Evolutionary conservation across 225 moss, liverwort and hornwort species (phyloP).

Genomic region (Sphagnum tenellum): DNA sequence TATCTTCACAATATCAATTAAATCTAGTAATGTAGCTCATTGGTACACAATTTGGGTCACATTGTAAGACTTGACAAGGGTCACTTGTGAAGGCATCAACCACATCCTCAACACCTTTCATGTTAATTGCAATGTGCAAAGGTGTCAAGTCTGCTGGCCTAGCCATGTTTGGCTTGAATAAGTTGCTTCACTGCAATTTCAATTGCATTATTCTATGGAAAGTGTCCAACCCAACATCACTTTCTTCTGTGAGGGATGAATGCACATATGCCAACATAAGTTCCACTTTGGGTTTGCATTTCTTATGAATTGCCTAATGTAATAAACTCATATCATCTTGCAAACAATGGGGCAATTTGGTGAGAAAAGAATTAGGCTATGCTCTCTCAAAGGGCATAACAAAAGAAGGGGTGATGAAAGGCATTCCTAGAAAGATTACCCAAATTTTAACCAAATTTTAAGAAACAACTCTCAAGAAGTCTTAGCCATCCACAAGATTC

Average conservation of each 20-base stretch:
- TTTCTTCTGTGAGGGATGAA: constrained; percentile 9
- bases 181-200: constrained; percentile 22
- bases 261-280: constrained; percentile 63
- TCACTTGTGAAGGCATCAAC: constrained; percentile 75
- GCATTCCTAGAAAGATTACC: too few relatives aligned
- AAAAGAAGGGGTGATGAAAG: not conserved
- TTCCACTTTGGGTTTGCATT: constrained; percentile 56
- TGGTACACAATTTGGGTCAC: not conserved
- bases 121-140: constrained; percentile 70
- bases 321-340: constrained; percentile 54
- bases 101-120: constrained; percentile 58
- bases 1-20: not conserved
- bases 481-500: too few relatives aligned
- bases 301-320: constrained; percentile 64
- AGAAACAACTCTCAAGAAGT: too few relatives aligned
- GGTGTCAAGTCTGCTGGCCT: constrained; percentile 66
- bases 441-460: too few relatives aligned
- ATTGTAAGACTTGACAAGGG: constrained; percentile 34
- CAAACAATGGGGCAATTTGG: constrained; percentile 29
- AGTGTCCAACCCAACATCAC: constrained; percentile 5
- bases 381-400: constrained; percentile 20
- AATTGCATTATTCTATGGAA: constrained; percentile 23
- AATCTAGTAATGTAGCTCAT: not conserved
- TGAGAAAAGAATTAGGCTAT: constrained; percentile 14
- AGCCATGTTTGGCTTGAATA: constrained; percentile 65